Percentiles rank a stretch among this genome's conserved stretches.
These are phyloP conservation scores for Sporothrix brasiliensis DNA, from an alignment of 2,329 filamentous ascomycete genomes.

Conservation along the genomic window DNA sequence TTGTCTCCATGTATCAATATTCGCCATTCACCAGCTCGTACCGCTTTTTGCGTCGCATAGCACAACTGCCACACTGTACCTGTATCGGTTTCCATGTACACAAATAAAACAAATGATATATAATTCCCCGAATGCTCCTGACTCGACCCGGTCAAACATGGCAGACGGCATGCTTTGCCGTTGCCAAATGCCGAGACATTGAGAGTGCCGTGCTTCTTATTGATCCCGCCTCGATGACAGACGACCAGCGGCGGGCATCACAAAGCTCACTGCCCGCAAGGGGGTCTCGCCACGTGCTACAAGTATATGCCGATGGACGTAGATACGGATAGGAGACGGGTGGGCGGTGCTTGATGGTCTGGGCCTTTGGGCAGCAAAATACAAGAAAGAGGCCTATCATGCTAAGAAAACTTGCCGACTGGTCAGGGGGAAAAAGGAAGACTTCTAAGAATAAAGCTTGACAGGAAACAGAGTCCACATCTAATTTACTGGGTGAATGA, in stretches of 20 bases:
- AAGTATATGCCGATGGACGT: constrained; percentile 8
- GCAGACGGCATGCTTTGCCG: too few relatives aligned
- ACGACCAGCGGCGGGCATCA: too few relatives aligned
- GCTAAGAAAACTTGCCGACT: neutral
- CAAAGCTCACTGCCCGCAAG: neutral
- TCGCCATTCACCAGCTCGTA: neutral
- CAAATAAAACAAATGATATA: constrained; percentile 9
- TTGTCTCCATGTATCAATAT: constrained; percentile 18
- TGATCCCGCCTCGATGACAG: neutral
- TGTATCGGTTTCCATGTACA: constrained; percentile 12
- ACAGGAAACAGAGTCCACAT: neutral
- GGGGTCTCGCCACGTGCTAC: constrained; percentile 17
- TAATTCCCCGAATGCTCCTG: neutral
- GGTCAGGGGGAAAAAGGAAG: neutral
- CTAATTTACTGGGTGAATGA: neutral
- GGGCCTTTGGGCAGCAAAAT: too few relatives aligned
- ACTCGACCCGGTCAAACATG: too few relatives aligned
- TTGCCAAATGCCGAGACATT: neutral
- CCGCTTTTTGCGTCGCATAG: neutral
- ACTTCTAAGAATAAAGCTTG: neutral
- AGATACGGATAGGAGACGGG: neutral
- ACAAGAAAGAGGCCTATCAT: neutral
- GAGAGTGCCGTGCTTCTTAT: neutral
- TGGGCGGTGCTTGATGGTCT: too few relatives aligned
- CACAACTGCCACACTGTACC: neutral